A percentile compares a stretch with the other conserved stretches of the same genome.
phyloP scores from a whole-genome alignment of 257 asterid species.

The Fraxinus anomala region DNA sequence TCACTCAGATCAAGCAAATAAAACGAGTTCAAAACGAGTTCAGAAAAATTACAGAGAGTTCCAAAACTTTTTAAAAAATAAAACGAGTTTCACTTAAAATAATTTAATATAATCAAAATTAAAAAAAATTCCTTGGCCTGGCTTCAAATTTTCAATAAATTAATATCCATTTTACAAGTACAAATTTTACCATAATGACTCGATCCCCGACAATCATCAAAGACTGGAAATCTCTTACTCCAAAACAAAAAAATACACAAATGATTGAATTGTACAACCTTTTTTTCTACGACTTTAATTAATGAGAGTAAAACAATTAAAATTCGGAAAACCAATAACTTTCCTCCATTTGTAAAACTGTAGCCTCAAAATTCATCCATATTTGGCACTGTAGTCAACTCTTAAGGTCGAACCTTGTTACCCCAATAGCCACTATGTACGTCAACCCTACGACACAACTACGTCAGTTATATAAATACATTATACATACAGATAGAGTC shows the following conservation, averaged over 20 bases:
- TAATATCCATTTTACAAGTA: too few relatives aligned
- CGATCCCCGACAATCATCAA: not conserved
- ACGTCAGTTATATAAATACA: conserved; percentile 27
- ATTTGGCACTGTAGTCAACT: not conserved
- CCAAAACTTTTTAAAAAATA: too few relatives aligned
- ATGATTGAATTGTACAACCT: not conserved
- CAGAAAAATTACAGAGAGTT: too few relatives aligned
- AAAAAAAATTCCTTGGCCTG: too few relatives aligned
- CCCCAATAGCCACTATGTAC: conserved; percentile 21
- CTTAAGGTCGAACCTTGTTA: conserved; percentile 30
- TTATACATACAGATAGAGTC: not conserved
- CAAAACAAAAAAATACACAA: not conserved
- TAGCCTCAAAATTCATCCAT: not conserved
- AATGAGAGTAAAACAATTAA: not conserved
- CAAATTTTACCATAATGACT: too few relatives aligned
- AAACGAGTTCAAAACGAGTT: too few relatives aligned
- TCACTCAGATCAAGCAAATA: too few relatives aligned
- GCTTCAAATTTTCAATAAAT: too few relatives aligned
- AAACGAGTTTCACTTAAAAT: too few relatives aligned
- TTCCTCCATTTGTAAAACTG: not conserved
- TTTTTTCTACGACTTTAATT: not conserved
- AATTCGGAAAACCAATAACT: not conserved
- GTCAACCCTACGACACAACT: conserved; percentile 36
- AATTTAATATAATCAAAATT: too few relatives aligned
- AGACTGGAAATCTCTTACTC: not conserved